Evolutionary conservation across 768 basidiomycete species (phyloP), one percentile per base, ranked within the genome.

Genomic region (Psilocybe tampanensis): DNA sequence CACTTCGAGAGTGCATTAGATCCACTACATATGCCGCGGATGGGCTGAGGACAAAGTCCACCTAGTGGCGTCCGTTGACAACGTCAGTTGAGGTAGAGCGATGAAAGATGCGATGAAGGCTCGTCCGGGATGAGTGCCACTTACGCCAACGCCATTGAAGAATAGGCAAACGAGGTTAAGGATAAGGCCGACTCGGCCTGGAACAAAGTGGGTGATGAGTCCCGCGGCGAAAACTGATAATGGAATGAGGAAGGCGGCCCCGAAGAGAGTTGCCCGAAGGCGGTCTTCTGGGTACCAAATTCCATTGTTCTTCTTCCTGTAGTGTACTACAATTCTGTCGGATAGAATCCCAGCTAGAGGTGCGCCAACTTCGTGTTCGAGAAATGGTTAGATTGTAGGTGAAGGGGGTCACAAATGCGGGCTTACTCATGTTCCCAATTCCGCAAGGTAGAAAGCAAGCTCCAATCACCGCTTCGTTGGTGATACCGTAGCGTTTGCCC

Each of bases 271-370:
- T 1, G 76, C 85, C 0, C 84, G 79, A 24, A 90, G 74, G 3
- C 88, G 80, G 60, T 88, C 89, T 67, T 91, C 88, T 0, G 88
- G 88, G 39, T 82, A 79, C 86, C 84, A 88, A 8, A 71, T 62
- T 0, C 86, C 86, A 0, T 76, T 77, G 18, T 86, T 79, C 2
- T 71, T 61, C 47, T 74, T 70, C 15, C 78, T 78, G 67, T 80
- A 85, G 32, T 66, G 62, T 11, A 78, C 69, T n/a, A 91, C 72
- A 0, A 80, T 68, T 29, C 60, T 60, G 67, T 90, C 89, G 0
- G 88, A 88, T 0, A 88, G 54, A 15, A 74, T 74, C 1, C 89
- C 88, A 0, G 83, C 78, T 6, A 86, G 59, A 2, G 83, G 81
- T 2, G 86, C 82, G 1, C 88, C 87, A 44, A 83, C 86, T 88